Conservation (phyloP, 139 green algal species). For the Pedinophyceae sp. region DNA sequence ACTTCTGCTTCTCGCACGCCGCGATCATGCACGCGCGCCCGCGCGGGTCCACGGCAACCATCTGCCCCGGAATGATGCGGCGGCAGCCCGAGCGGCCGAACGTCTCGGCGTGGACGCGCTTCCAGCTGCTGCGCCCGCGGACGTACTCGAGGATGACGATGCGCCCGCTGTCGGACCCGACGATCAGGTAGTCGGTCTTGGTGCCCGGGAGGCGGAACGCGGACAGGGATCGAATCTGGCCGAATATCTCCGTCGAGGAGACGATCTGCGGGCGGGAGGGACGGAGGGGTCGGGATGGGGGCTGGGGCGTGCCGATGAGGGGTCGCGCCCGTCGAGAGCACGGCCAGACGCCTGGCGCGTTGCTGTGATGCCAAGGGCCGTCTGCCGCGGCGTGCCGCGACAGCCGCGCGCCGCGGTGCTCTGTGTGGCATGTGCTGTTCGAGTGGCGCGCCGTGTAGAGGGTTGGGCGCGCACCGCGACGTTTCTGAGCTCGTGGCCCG, state of each 20-base stretch:
- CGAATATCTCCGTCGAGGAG: constrained; percentile 65
- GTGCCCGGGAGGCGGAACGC: constrained; percentile 80
- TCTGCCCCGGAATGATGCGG: constrained; percentile 89
- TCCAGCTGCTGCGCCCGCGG: constrained; percentile 22
- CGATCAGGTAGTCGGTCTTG: constrained; percentile 70
- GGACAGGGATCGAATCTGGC: constrained; percentile 64
- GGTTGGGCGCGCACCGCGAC: no score
- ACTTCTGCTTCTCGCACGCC: constrained; percentile 92
- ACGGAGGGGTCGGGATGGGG: no score
- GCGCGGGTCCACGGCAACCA: constrained; percentile 79
- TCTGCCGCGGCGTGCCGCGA: no score
- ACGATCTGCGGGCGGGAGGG: constrained; percentile 13
- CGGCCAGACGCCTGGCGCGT: background rate
- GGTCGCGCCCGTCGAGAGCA: no score
- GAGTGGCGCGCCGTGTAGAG: no score
- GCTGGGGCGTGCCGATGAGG: no score
- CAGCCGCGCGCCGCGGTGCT: no score
- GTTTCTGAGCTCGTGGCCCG: no score
- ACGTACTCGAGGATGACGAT: constrained; percentile 91
- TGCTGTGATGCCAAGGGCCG: no score
- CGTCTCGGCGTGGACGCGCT: constrained; percentile 79
- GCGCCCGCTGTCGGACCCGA: constrained; percentile 81
- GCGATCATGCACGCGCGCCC: constrained; percentile 86
- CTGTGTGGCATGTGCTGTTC: no score
- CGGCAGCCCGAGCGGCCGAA: constrained; percentile 86